Evolutionary conservation across 1,284 basidiomycete species (phyloP).

Genomic region (Cutaneotrichosporon cavernicola): DNA sequence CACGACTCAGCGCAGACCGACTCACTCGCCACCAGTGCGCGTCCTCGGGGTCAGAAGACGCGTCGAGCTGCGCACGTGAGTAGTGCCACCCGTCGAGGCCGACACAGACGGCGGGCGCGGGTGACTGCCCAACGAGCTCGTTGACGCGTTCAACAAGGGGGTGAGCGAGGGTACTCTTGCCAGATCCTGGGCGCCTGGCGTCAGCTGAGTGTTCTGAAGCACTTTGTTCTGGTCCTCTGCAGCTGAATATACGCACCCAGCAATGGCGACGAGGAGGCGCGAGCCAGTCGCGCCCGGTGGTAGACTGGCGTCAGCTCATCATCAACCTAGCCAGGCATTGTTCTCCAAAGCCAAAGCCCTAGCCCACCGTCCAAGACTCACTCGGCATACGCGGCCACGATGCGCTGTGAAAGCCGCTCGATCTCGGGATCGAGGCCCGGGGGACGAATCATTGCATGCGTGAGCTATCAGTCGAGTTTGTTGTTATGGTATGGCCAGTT

Average conservation of each 20-base stretch:
- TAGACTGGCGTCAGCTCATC: slow-evolving; percentile 50
- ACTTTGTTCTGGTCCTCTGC: too few relatives aligned
- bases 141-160: slow-evolving; percentile 52
- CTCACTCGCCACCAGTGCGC: slow-evolving; percentile 65
- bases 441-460: background rate
- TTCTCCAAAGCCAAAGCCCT: background rate
- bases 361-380: background rate
- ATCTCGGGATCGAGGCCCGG: slow-evolving; percentile 12
- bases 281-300: slow-evolving; percentile 44
- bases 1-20: background rate
- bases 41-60: slow-evolving; percentile 60
- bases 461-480: too few relatives aligned
- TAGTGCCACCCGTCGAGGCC: slow-evolving; percentile 59
- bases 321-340: background rate
- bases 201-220: background rate
- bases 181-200: slow-evolving; percentile 53
- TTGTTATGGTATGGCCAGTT: background rate
- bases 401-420: slow-evolving; percentile 24
- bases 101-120: slow-evolving; percentile 45
- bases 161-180: slow-evolving; percentile 56
- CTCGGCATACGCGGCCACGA: slow-evolving; percentile 18
- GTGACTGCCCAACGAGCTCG: slow-evolving; percentile 25
- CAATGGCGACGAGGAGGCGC: slow-evolving; percentile 65
- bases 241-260: slow-evolving; percentile 29
- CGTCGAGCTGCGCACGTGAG: slow-evolving; percentile 49